Base-by-base conservation (phyloP, 768 basidiomycete species). In the Lyophyllum semitale region DNA sequence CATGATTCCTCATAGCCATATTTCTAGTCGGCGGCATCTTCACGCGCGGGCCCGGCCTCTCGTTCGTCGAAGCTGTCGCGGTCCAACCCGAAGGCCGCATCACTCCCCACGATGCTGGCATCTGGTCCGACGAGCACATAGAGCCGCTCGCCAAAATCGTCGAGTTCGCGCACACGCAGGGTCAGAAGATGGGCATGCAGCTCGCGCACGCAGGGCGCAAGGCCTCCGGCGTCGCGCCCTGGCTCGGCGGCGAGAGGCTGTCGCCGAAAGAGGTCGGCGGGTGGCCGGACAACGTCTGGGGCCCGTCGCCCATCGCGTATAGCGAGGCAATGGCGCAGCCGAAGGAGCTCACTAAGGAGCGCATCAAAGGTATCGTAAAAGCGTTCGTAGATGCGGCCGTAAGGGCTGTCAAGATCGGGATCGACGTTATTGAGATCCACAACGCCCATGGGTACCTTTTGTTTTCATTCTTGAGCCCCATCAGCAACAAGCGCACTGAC, bases 191-290 rank as follows among this genome's bases (percentile, higher is more conserved):
- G 20, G 90, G 75, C 8, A 85, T 91, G 51, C 91, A 93, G 59
- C 78, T 92, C 17, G 85, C 80, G 0, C 90, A 93, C 58, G 87
- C 88, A 0, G 90, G 91, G 0, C 76, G 89, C n/a, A 92, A 91
- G 66, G 88, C 82, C 0, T 84, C 83, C 8, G 84, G 78, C 0
- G 67, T 81, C 17, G 79, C 84, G 0, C 86, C 88, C 0, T 91
- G 87, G 86, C 64, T 88, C 29, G 51, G 70, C 27, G 57, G 63
- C n/a, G 68, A 68, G 17, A 35, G 67, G 11, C 48, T 62, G 12
- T 80, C 80, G 5, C 59, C 66, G 1, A 69, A 69, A 40, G 69
- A 68, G 11, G 64, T 65, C 4, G 77, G 76, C n/a, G 85, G 85
- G 13, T 82, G 79, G 79, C 77, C 79, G 0, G 73, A 79, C 13